These are phyloP conservation scores for Trematosphaeria pertusa DNA, from an alignment of 2,329 filamentous ascomycete species.

Conservation along the genomic window DNA sequence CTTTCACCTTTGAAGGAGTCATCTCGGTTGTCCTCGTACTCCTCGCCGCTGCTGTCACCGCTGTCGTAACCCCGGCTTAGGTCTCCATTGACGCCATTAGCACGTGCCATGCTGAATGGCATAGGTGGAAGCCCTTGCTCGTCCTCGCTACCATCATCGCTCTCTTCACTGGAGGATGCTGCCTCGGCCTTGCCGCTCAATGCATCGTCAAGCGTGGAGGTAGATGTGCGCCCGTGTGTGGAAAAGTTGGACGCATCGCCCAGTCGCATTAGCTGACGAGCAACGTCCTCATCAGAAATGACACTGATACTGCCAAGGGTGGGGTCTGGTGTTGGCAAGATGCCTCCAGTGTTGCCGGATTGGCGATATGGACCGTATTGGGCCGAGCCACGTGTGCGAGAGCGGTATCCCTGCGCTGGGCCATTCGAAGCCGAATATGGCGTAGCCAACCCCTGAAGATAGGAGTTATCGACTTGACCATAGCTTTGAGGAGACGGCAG, in stretches of 20 bases:
- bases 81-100: constrained; percentile 20
- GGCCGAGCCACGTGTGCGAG: constrained; percentile 44
- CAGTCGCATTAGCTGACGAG: constrained; percentile 93
- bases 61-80: constrained; percentile 57
- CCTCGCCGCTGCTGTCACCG: constrained; percentile 66
- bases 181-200: constrained; percentile 89
- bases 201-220: constrained; percentile 90
- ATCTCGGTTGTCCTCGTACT: constrained; percentile 61
- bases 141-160: constrained; percentile 76
- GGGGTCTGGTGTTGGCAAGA: constrained; percentile 93
- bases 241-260: constrained; percentile 94
- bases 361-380: constrained; percentile 51
- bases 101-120: constrained; percentile 33
- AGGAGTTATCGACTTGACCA: constrained; percentile 46
- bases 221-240: constrained; percentile 83
- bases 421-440: constrained; percentile 45
- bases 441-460: constrained; percentile 45
- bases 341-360: constrained; percentile 56
- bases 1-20: constrained; percentile 62
- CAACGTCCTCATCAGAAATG: constrained; percentile 97
- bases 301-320: constrained; percentile 83
- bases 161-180: constrained; percentile 56
- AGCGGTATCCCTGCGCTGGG: constrained; percentile 40
- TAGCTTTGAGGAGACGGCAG: constrained; percentile 87
- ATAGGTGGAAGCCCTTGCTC: constrained; percentile 53